phyloP scores from a whole-genome alignment of 352 stramenopile species.

The Phytophthora boehmeriae region DNA sequence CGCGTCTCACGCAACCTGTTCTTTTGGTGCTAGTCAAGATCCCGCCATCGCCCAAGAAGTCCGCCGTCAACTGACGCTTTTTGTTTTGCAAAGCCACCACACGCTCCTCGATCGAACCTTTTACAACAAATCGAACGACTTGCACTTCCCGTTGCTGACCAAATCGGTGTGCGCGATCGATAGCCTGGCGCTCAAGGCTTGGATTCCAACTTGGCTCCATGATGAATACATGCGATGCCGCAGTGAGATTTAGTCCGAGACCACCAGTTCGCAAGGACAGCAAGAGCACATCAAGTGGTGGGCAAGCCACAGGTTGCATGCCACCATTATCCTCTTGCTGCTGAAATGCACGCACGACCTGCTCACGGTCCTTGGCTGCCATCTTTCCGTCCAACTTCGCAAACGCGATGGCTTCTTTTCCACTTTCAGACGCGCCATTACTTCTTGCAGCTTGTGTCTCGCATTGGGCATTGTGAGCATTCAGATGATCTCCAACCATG shows the following conservation, averaged over 20 bases:
- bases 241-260: slow-evolving; percentile 92
- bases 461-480: slow-evolving; percentile 34
- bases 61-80: slow-evolving; percentile 83
- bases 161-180: slow-evolving; percentile 90
- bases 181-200: slow-evolving; percentile 90
- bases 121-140: slow-evolving; percentile 86
- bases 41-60: slow-evolving; percentile 64
- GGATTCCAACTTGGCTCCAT: slow-evolving; percentile 94
- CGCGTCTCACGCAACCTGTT: slow-evolving; percentile 36
- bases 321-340: slow-evolving; percentile 35
- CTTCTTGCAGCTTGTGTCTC: slow-evolving; percentile 25
- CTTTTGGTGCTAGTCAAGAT: slow-evolving; percentile 17
- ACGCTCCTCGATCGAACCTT: slow-evolving; percentile 90
- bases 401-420: slow-evolving; percentile 39
- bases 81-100: slow-evolving; percentile 89
- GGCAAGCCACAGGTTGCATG: slow-evolving; percentile 12
- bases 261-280: slow-evolving; percentile 89
- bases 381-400: slow-evolving; percentile 70
- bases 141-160: slow-evolving; percentile 75
- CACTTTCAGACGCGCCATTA: slow-evolving; percentile 7
- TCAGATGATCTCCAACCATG: slow-evolving; percentile 61
- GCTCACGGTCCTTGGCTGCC: slow-evolving; percentile 59
- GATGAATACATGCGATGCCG: slow-evolving; percentile 92
- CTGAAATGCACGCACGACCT: slow-evolving; percentile 67
- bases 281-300: slow-evolving; percentile 80